Evolutionary conservation across 495 filamentous ascomycete genomes (phyloP), one percentile per base, ranked within the genome.

Genomic region (Hypoxylon cercidicola): DNA sequence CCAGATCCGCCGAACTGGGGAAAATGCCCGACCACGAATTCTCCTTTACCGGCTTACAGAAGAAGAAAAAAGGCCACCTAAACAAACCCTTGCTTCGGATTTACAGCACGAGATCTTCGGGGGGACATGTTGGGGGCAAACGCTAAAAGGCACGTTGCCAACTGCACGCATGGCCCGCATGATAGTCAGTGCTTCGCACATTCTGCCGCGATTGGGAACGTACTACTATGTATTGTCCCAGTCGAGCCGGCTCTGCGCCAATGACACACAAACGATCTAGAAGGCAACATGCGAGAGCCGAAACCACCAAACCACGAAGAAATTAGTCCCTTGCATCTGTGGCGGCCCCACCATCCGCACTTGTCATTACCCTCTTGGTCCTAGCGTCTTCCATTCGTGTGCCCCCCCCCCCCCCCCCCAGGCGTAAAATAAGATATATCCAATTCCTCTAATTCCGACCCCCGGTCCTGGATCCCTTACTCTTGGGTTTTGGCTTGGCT

Each of bases 321-420:
- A 64, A 64, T 39, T 64, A 64, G 61, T 64, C 61, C 61, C 61
- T 64, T 59, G 54, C 61, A 64, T 57, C 54, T 23, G 55, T 64
- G 57, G 53, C 53, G 53, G 47, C 48, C 41, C 61, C 54, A 41
- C 61, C 39, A 48, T 30, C 54, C 54, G 48, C 54, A 28, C 47
- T 25, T 18, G 20, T 49, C 47, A 3, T 49, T 64, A 20, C 61
- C 55, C 28, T 47, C 35, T 47, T 51, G 4, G 61, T 41, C 41
- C 61, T 58, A 50, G 47, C 11, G n/a, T n/a, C n/a, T n/a, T n/a
- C n/a, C n/a, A n/a, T n/a, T n/a, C n/a, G n/a, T n/a, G n/a, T n/a
- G n/a, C n/a, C n/a, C n/a, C n/a, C n/a, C n/a, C n/a, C n/a, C n/a
- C n/a, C n/a, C n/a, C n/a, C n/a, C n/a, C n/a, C n/a, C n/a, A n/a